Evolutionary conservation across 345 rosid genomes (phyloP), one percentile per base, ranked within the genome.

Genomic region (Combretum micranthum): DNA sequence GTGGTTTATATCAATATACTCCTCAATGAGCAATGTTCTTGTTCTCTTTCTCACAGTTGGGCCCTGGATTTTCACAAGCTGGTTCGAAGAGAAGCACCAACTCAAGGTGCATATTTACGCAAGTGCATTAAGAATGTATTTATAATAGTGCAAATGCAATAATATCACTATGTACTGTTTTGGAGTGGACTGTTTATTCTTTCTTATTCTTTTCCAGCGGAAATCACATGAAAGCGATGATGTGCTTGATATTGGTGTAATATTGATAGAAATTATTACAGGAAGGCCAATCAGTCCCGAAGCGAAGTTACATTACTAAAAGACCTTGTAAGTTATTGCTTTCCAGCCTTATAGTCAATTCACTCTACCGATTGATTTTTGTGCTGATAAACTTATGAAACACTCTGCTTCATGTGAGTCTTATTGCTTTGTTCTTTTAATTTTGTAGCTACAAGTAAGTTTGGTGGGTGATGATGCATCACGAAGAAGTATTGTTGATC

Each of bases 191-290:
- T 7, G 9, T 32, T 32, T 18, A 39, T 12, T 17, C 20, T 12
- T 13, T 3, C 12, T 26, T 2, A 20, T 17, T 44, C 22, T 21
- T 46, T 44, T 62, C 60, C 78, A 84, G 87, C 61, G 52, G 18
- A 49, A 55, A 62, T 4, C 55, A 64, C 22, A 77, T 2, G 76
- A 75, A 1, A 75, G 65, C 26, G 56, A 69, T n/a, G 83, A 84
- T 56, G 67, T 79, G 14, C 67, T 66, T 47, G 85, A 77, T 59
- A 50, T 77, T 13, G 91, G 91, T 48, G 80, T 81, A 11, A 82
- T 84, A 73, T 57, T 84, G 37, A 69, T 77, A 2, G 87, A 84
- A 69, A 70, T 81, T 52, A 72, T 84, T 1, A 72, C 59, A 1
- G 87, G 87, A 69, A 72, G 85, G 61, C 79, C 82, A 13, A 66